Percentiles rank a stretch among this genome's conserved stretches.
These are phyloP conservation scores for Colletotrichum cuscutae DNA, from an alignment of 2,329 filamentous ascomycete genomes.

Conservation along the genomic window DNA sequence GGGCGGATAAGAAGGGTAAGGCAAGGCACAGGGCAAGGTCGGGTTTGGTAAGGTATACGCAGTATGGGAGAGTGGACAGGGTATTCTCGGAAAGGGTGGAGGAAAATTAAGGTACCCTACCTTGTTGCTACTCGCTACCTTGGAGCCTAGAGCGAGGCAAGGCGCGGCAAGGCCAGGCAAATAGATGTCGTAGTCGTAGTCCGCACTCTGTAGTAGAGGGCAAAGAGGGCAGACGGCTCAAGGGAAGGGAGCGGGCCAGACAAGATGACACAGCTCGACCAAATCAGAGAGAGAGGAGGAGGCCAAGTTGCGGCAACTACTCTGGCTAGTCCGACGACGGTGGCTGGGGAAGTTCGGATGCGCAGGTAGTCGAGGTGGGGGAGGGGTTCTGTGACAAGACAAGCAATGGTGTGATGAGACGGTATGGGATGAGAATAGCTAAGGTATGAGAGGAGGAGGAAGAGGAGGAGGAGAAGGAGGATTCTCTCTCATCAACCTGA, in stretches of 20 bases:
- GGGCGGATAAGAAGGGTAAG: conserved; percentile 21
- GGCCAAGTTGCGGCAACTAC: background rate
- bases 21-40: background rate
- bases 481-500: conserved; percentile 16
- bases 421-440: conserved; percentile 9
- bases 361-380: conserved; percentile 29
- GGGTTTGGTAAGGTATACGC: background rate
- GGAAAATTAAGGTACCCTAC: conserved; percentile 1
- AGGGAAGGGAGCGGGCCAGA: conserved; percentile 7
- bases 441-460: background rate
- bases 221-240: background rate
- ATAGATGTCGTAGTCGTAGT: background rate
- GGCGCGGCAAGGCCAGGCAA: background rate
- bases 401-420: conserved; percentile 30
- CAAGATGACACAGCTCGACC: background rate
- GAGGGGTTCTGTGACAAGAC: conserved; percentile 26
- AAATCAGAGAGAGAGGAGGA: background rate
- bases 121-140: background rate
- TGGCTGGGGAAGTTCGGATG: conserved; percentile 33
- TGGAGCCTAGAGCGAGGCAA: background rate
- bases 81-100: background rate
- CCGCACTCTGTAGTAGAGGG: no score
- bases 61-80: background rate
- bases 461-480: background rate
- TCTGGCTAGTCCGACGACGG: conserved; percentile 1